Evolutionary conservation across 768 basidiomycete genomes (phyloP).

Genomic region (Hemileccinum rubropunctum): DNA sequence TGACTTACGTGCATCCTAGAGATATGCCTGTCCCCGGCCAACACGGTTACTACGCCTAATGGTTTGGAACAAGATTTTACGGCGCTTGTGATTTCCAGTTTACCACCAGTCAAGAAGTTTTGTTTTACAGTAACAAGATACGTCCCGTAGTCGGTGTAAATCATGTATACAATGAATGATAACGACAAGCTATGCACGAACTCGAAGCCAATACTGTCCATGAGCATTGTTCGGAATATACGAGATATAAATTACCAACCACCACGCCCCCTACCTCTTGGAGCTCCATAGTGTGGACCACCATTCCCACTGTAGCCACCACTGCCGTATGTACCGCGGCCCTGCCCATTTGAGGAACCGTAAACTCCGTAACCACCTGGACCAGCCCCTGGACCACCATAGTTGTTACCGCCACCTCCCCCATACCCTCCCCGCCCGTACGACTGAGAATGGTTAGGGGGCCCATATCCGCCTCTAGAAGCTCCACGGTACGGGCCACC

Average conservation of each 20-base stretch:
- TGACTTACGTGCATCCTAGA: slow-evolving; percentile 47
- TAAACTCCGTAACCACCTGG: slow-evolving; percentile 36
- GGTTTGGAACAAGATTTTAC: neutral
- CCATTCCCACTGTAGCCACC: slow-evolving; percentile 25
- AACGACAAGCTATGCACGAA: slow-evolving; percentile 5
- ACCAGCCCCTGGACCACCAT: slow-evolving; percentile 14
- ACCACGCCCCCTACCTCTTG: slow-evolving; percentile 51
- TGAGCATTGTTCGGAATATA: slow-evolving; percentile 17
- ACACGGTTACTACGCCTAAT: slow-evolving; percentile 28
- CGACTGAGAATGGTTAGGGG: slow-evolving; percentile 15
- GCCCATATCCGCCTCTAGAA: slow-evolving; percentile 26
- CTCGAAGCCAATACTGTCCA: neutral
- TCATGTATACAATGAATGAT: slow-evolving; percentile 17
- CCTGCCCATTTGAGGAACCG: slow-evolving; percentile 23
- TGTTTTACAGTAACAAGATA: neutral
- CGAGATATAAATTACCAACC: slow-evolving; percentile 35
- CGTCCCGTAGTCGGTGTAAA: slow-evolving; percentile 2
- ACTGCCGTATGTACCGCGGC: slow-evolving; percentile 41
- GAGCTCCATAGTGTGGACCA: slow-evolving; percentile 22
- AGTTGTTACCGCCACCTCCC: slow-evolving; percentile 14
- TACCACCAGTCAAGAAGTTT: neutral
- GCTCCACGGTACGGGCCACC: slow-evolving; percentile 29
- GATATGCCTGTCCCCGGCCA: slow-evolving; percentile 25
- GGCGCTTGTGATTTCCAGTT: neutral
- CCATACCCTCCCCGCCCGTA: slow-evolving; percentile 29